phyloP scores from a whole-genome alignment of 805 yeast genomes.

The Wickerhamiella kurtzmanii region DNA sequence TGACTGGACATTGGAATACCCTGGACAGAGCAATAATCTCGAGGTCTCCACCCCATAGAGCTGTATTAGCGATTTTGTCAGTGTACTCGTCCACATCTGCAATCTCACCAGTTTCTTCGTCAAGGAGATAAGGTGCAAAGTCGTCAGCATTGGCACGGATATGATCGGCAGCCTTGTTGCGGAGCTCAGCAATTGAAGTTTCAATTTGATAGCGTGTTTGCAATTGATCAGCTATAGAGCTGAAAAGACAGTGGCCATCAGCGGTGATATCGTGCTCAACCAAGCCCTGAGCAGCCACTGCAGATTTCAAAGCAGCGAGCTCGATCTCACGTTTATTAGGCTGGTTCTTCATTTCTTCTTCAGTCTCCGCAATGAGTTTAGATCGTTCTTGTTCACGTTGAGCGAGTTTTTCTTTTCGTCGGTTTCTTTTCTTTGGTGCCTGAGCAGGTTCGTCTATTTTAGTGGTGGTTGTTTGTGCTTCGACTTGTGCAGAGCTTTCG shows the following conservation, averaged over 20 bases:
- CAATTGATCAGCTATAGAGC: constrained; percentile 73
- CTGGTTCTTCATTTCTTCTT: constrained; percentile 47
- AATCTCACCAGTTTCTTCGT: constrained; percentile 54
- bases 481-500: constrained; percentile 8
- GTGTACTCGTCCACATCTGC: constrained; percentile 58
- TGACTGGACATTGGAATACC: constrained; percentile 59
- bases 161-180: constrained; percentile 52
- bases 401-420: constrained; percentile 75
- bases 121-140: constrained; percentile 70
- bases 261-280: constrained; percentile 60
- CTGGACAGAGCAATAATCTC: constrained; percentile 74
- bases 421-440: constrained; percentile 35
- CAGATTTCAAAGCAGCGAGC: constrained; percentile 43
- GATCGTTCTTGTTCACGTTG: constrained; percentile 59
- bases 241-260: constrained; percentile 90
- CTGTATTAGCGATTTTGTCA: constrained; percentile 52
- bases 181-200: constrained; percentile 37
- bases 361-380: constrained; percentile 51
- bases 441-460: constrained; percentile 2
- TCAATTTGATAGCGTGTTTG: constrained; percentile 34
- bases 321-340: constrained; percentile 66
- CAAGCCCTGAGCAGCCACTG: constrained; percentile 39
- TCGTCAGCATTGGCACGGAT: constrained; percentile 53
- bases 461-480: constrained; percentile 5
- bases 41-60: constrained; percentile 94